These are phyloP conservation scores for Hansenula sp. DNA, from an alignment of 1,139 yeast genomes.

Conservation along the genomic window DNA sequence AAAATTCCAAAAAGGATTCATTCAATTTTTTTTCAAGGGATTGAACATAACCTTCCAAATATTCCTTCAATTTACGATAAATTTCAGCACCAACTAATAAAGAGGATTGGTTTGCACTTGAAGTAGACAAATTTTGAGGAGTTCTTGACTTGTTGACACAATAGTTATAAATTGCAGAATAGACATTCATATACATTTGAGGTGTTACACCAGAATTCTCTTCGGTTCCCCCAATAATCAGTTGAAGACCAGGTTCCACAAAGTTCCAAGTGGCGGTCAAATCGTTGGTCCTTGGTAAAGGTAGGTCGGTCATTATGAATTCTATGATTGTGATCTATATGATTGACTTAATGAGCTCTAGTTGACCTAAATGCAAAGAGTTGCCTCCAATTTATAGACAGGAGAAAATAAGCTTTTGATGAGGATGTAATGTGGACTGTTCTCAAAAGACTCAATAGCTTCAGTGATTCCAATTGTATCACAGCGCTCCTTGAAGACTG, in stretches of 20 bases:
- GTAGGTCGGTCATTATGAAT: constrained; percentile 25
- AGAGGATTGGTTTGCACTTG: constrained; percentile 26
- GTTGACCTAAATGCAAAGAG: too few species aligned
- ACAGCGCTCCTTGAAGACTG: too few species aligned
- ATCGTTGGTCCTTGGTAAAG: constrained; percentile 39
- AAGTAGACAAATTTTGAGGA: constrained; percentile 34
- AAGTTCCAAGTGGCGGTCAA: constrained; percentile 71
- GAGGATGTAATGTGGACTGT: too few species aligned
- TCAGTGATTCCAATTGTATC: too few species aligned
- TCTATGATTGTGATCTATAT: neutral
- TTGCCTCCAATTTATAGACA: too few species aligned
- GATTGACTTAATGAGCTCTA: too few species aligned
- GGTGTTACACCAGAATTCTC: constrained; percentile 65
- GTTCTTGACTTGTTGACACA: constrained; percentile 79
- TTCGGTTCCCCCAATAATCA: constrained; percentile 56
- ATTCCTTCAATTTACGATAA: constrained; percentile 65
- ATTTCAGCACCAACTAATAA: constrained; percentile 81
- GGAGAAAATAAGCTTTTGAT: neutral
- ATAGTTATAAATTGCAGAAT: constrained; percentile 89
- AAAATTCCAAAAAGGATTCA: constrained; percentile 78
- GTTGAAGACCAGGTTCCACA: constrained; percentile 70
- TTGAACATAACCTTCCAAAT: constrained; percentile 59
- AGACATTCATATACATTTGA: constrained; percentile 67
- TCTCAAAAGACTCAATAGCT: too few species aligned
- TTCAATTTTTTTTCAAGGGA: constrained; percentile 42